Evolutionary conservation across 768 basidiomycete genomes (phyloP), one percentile per base, ranked within the genome.

Genomic region (Xerocomus potaroensis): DNA sequence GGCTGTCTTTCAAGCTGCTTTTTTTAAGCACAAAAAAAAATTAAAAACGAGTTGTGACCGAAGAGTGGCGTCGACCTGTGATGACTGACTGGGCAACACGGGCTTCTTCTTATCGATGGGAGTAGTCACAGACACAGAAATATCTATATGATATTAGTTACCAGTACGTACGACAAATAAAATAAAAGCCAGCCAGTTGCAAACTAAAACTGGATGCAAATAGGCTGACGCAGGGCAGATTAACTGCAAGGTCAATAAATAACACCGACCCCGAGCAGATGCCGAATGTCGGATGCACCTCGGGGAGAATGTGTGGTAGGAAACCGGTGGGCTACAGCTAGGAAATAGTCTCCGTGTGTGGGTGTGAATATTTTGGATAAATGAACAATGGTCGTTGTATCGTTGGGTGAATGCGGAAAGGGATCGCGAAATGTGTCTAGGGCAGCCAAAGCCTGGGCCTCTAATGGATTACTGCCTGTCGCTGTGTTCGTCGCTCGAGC

Each of bases 401-500:
- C 21, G 31, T 51, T 38, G 36, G 43, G 40, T 19, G 23, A 29
- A 49, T 45, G 34, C 19, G 26, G 43, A 49, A 41, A 41, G 23
- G n/a, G 50, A 44, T 45, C 47, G 34, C 48, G 24, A 45, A 33
- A 40, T 44, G 41, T 47, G 44, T 50, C 47, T 14, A 18, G n/a
- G 31, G 31, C 12, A 36, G 47, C 41, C 14, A 22, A 43, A 53
- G 32, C 18, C 56, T 53, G 35, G 60, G 49, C 50, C 48, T 60
- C 22, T 58, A 62, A n/a, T 50, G 51, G 48, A 59, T 27, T 57
- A 63, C 52, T 62, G 57, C 45, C 56, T 58, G 22, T 74, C 74
- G 49, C 69, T 72, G 27, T 69, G 72, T 38, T 79, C 79, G 43
- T 76, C 76, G 48, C 70, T 72, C 16, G 69, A 70, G 18, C 61